Base-by-base conservation (phyloP, 495 filamentous ascomycete species). In the Penicillium soppii region DNA sequence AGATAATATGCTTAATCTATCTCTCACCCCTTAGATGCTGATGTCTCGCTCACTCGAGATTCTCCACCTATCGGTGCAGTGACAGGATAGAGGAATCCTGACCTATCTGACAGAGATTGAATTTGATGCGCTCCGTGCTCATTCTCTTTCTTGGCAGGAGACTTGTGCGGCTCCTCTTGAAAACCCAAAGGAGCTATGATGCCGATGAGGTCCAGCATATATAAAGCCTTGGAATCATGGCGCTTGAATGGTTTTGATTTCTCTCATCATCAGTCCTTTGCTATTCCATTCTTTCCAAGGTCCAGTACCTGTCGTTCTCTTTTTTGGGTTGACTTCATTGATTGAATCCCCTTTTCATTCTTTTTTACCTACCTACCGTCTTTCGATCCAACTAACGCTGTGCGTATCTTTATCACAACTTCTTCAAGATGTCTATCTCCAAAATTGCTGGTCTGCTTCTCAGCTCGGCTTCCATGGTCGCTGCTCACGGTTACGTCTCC, bases 401-500 rank as follows among this genome's bases (percentile, higher is more conserved):
- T 65, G 70, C 68, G 68, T 73, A 57, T 36, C 59, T 59, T 32
- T 38, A 35, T 50, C 29, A 54, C 45, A 57, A 54, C 36, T 30
- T 42, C 44, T 47, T 53, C 33, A 49, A 55, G 39, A 73, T 74
- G 71, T 70, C 69, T 65, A 25, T 71, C 39, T 56, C 69, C 53
- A 74, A 70, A 58, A 63, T 68, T 61, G 63, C 67, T 61, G 71
- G 63, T 58, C 62, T 77, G 33, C 59, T 75, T 53, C 67, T 85
- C 53, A 73, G 74, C 42, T 73, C 75, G 54, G 71, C 76, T 43
- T 65, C 79, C 33, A 57, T 78, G 43, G 82, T 84, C 39, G 73
- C 75, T 44, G 82, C 78, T 50, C 84, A 88, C 67, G 84, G 84
- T 23, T 80, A 77, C 47, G 82, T 86, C 25, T 68, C 69, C 27